Evolutionary conservation across 495 filamentous ascomycete genomes (phyloP).

Genomic region (Melanomma pulvis-pyrius): DNA sequence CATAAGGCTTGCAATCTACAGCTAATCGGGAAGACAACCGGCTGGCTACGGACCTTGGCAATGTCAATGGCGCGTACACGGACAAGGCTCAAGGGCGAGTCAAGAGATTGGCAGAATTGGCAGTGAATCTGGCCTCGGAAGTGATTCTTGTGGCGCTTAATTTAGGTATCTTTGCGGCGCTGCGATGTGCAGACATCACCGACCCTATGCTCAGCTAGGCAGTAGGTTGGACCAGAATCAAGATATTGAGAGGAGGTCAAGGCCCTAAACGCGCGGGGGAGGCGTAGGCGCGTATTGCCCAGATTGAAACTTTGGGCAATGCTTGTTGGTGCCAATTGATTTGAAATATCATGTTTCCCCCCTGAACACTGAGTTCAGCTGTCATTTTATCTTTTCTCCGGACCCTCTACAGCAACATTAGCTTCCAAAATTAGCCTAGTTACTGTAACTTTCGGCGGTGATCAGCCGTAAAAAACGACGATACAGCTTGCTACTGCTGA

Average conservation of each 20-base stretch:
- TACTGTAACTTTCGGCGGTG: no score
- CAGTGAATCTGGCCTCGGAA: neutral
- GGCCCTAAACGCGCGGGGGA: neutral
- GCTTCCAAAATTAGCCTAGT: no score
- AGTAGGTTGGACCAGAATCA: neutral
- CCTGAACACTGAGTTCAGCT: no score
- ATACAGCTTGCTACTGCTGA: neutral
- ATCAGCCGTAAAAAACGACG: neutral
- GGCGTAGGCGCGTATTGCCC: neutral
- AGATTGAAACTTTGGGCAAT: neutral
- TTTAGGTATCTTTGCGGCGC: neutral
- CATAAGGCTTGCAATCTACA: no score
- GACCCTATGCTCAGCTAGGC: neutral
- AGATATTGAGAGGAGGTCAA: no score
- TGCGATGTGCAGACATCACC: neutral
- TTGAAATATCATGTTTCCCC: neutral
- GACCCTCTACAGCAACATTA: no score
- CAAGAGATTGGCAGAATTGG: constrained; percentile 3
- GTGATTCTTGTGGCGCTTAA: neutral
- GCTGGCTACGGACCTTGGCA: no score
- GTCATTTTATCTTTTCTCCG: no score
- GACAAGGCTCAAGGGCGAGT: neutral
- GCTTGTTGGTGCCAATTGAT: neutral
- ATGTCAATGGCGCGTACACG: neutral
- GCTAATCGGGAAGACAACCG: no score